Evolutionary conservation across 768 basidiomycete genomes (phyloP), one percentile per base, ranked within the genome.

Genomic region (Lactarius akahatsu): DNA sequence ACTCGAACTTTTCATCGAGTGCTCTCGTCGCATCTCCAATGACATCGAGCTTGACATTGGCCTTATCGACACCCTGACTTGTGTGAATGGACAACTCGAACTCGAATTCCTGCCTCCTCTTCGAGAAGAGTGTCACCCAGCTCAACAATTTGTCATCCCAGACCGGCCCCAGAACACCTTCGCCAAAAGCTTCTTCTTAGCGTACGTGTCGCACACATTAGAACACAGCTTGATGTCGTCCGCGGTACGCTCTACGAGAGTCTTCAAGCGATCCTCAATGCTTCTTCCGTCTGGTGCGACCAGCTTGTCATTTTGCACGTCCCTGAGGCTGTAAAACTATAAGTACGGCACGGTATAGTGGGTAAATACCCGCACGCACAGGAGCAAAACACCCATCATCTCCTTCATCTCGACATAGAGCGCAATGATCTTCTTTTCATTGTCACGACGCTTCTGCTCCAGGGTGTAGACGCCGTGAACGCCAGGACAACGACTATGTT

Each of bases 361-460:
- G 1, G 38, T 32, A 36, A 20, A 16, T 11, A 56, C 5, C 13
- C 34, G 3, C 26, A 62, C 68, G 26, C 28, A 69, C 68, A 52
- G 50, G 20, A 69, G 36, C 13, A 69, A 59, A 7, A 55, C 59
- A 11, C 71, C 63, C 79, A 85, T 82, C 76, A 82, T 78, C 52
- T 83, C 77, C 63, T 77, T 78, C 83, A 86, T 86, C 66, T 82
- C 79, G 8, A 80, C 71, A 43, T 81, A 81, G 7, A 86, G 74
- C 2, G 77, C 74, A 1, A 79, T 65, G 9, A 85, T 77, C 65
- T 82, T 83, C 63, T 77, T 79, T 62, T 85, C 81, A 61, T 86
- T 86, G 28, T 83, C 82, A 26, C 81, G 74, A 28, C 83, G 75
- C 3, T 80, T 81, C 61, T 80, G 62, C 59, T 85, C 83, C 40